Evolutionary conservation across 108 stramenopile genomes (phyloP).

Genomic region (Cyclotella cryptica): DNA sequence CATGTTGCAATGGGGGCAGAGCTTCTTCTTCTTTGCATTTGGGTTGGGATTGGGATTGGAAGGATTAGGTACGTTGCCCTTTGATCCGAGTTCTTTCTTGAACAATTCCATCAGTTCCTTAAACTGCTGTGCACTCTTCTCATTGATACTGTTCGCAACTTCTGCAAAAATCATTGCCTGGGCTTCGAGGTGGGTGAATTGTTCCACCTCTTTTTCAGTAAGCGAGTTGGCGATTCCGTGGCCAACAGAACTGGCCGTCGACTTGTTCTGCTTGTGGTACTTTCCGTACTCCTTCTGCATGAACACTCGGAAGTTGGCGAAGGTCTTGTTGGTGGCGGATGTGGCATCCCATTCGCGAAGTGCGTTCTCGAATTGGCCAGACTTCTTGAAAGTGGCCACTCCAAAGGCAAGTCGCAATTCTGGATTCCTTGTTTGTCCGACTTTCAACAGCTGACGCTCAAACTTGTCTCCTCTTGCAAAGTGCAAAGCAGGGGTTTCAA

Average conservation of each 20-base stretch:
- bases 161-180: conserved; percentile 5
- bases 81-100: conserved; percentile 3
- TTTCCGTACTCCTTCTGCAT: conserved; percentile 1
- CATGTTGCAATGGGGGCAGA: conserved; percentile 16
- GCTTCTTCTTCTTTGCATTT: conserved; percentile 17
- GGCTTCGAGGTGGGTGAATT: conserved; percentile 14
- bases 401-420: conserved; percentile 1
- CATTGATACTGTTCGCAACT: conserved; percentile 15
- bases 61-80: conserved; percentile 15
- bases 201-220: conserved; percentile 12
- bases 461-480: not conserved
- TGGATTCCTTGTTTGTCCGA: not conserved
- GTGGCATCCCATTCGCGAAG: conserved; percentile 3
- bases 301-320: conserved; percentile 2
- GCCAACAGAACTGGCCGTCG: not conserved
- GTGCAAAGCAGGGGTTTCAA: conserved; percentile 1
- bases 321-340: not conserved
- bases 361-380: not conserved
- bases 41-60: not conserved
- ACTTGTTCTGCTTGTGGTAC: conserved; percentile 6
- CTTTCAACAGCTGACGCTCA: not conserved
- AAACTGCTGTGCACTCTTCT: conserved; percentile 7
- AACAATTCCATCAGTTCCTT: conserved; percentile 22
- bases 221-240: conserved; percentile 16
- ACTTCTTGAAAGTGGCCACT: not conserved